A percentile compares a stretch with the other conserved stretches of the same genome.
phyloP scores from a whole-genome alignment of 2,329 filamentous ascomycete genomes.

The Sclerotinia sclerotiorum region DNA sequence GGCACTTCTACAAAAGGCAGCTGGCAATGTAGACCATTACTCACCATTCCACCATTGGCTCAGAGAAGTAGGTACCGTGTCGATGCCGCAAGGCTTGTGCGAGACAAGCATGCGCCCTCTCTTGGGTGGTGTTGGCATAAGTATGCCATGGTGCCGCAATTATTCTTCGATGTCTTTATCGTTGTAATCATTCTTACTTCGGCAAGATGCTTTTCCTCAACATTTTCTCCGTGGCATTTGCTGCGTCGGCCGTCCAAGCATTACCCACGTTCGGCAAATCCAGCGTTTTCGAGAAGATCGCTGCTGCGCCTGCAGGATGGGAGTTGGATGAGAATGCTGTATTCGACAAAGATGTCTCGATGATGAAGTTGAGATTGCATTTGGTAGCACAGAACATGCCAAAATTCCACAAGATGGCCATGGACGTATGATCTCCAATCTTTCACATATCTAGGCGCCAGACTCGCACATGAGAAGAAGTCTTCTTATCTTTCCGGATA shows the following conservation, averaged over 20 bases:
- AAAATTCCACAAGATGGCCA: constrained; percentile 38
- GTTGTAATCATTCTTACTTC: constrained; percentile 18
- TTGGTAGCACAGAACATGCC: constrained; percentile 37
- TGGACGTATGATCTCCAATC: constrained; percentile 32
- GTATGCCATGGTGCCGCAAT: constrained; percentile 13
- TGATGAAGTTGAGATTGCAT: constrained; percentile 36
- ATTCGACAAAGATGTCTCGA: constrained; percentile 34
- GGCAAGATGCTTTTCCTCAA: constrained; percentile 24
- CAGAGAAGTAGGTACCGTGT: constrained; percentile 22
- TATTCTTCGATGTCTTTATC: neutral
- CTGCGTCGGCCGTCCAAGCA: constrained; percentile 17
- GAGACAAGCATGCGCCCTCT: neutral
- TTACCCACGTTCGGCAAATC: constrained; percentile 25
- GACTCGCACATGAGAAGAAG: neutral
- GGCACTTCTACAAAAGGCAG: constrained; percentile 13
- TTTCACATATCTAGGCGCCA: neutral
- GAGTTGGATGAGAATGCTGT: constrained; percentile 27
- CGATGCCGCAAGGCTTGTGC: constrained; percentile 16
- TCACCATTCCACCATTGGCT: constrained; percentile 17
- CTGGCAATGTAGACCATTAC: neutral
- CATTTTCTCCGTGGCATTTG: constrained; percentile 19
- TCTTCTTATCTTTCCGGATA: neutral
- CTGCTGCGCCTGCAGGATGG: constrained; percentile 36
- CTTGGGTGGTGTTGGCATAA: constrained; percentile 22
- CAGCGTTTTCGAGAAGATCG: constrained; percentile 33